Evolutionary conservation across 2,329 filamentous ascomycete genomes (phyloP).

Genomic region (Aspergillus sojae): DNA sequence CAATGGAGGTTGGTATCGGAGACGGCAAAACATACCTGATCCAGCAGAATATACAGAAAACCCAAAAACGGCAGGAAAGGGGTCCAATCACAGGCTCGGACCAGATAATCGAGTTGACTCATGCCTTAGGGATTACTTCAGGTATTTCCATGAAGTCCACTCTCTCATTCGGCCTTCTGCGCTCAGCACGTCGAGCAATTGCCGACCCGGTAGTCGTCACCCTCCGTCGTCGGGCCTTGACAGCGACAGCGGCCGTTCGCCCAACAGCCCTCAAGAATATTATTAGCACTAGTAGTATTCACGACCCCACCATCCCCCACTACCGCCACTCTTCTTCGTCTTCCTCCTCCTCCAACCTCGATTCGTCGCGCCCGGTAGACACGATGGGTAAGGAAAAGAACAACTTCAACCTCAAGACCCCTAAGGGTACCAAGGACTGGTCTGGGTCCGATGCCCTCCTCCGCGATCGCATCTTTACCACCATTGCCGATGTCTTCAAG

Average conservation of each 20-base stretch:
- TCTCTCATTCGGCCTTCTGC: neutral
- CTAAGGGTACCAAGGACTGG: slow-evolving; percentile 91
- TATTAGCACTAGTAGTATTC: slow-evolving; percentile 1
- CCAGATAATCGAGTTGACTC: neutral
- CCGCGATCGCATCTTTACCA: slow-evolving; percentile 76
- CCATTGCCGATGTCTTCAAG: slow-evolving; percentile 78
- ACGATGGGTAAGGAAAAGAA: slow-evolving; percentile 4
- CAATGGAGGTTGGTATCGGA: neutral
- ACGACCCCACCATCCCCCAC: slow-evolving; percentile 6
- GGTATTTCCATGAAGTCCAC: neutral
- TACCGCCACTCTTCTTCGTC: slow-evolving; percentile 6
- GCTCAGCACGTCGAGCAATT: slow-evolving; percentile 2
- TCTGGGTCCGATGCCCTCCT: slow-evolving; percentile 77
- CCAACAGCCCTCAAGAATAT: slow-evolving; percentile 2
- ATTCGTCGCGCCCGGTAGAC: neutral
- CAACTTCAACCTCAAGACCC: slow-evolving; percentile 75
- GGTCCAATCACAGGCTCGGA: neutral
- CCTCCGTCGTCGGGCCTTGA: neutral
- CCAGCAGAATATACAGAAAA: neutral
- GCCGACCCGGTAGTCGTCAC: neutral
- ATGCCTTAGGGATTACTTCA: neutral
- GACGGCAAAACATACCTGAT: neutral
- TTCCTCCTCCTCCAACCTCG: neutral
- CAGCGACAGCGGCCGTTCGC: slow-evolving; percentile 1
- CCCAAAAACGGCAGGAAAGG: neutral